phyloP scores from a whole-genome alignment of 129 eudicot genomes.

The Flaveria brownii region DNA sequence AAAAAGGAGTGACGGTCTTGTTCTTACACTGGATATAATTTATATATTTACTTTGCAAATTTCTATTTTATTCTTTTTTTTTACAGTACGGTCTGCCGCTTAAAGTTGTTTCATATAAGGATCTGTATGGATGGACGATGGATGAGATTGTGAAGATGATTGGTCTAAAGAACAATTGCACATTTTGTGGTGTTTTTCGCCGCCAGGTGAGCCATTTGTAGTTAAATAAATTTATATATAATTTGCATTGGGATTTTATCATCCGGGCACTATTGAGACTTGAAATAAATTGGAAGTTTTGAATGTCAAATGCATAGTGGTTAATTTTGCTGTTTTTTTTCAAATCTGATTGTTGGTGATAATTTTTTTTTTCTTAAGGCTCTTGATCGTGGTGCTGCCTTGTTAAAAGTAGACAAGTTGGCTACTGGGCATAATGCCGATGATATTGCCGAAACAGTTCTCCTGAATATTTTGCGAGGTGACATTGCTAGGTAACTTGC shows the following conservation, averaged over 20 bases:
- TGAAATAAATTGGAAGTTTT: neutral
- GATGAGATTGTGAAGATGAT: slow-evolving; percentile 94
- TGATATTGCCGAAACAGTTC: slow-evolving; percentile 95
- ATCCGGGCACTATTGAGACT: neutral
- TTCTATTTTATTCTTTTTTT: neutral
- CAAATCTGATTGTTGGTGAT: neutral
- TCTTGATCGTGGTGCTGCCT: slow-evolving; percentile 96
- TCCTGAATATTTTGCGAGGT: slow-evolving; percentile 87
- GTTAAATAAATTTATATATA: neutral
- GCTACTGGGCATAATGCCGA: slow-evolving; percentile 97
- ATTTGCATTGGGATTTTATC: neutral
- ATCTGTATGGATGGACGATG: slow-evolving; percentile 98
- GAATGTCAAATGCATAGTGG: neutral
- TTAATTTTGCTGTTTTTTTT: neutral
- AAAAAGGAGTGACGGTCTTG: neutral
- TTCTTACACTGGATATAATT: neutral
- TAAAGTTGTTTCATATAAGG: slow-evolving; percentile 90
- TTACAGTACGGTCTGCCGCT: slow-evolving; percentile 89
- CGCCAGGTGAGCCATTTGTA: slow-evolving; percentile 61
- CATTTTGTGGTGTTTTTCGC: slow-evolving; percentile 95
- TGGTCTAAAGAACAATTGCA: slow-evolving; percentile 93
- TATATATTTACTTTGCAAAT: slow-evolving; percentile 6
- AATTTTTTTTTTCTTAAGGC: slow-evolving; percentile 50
- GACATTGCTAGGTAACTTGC: slow-evolving; percentile 85
- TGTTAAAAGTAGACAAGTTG: slow-evolving; percentile 90